Base-by-base conservation (phyloP, 768 basidiomycete genomes). In the Russula ochroleuca region DNA sequence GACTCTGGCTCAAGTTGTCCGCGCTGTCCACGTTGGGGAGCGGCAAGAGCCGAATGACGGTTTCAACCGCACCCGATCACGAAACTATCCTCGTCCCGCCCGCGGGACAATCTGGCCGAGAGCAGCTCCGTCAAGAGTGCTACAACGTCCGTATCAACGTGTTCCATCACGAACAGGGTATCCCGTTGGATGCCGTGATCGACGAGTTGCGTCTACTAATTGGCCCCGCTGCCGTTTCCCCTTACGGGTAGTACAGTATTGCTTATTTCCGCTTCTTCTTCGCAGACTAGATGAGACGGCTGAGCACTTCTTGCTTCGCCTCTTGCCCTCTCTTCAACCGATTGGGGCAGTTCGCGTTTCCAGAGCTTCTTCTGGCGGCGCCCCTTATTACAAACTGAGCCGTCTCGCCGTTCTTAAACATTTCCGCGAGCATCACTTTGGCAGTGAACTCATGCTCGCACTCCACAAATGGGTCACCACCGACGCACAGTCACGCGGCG, bases 241-340 rank as follows among this genome's bases (percentile, higher is more conserved):
- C n/a, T n/a, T n/a, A n/a, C n/a, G n/a, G n/a, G n/a, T n/a, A n/a
- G n/a, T n/a, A n/a, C n/a, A n/a, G n/a, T n/a, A n/a, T 15, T 47
- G 37, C 64, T 61, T 55, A 57, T 61, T 57, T 43, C 63, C 52
- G 51, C 37, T 62, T 25, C 49, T 62, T 45, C 53, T 7, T 28
- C 35, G 33, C 72, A 92, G 88, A 43, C 75, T 78, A 63, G 90
- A 91, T 74, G 79, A 81, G 63, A 75, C 72, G 49, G 81, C 88
- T 28, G 83, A 81, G 28, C 91, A 93, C 74, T 82, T 92, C 68
- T 76, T 93, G 50, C 80, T 93, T 63, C 83, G 89, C 62, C 78
- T 90, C 21, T 74, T 78, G 40, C 84, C 85, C 19, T 85, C 84
- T 6, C 73, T 80, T 49, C 75, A 74, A 61, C 87, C 88, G 10